phyloP scores from a whole-genome alignment of 371 early-diverging fungal genomes.

The Lichtheimia corymbifera region DNA sequence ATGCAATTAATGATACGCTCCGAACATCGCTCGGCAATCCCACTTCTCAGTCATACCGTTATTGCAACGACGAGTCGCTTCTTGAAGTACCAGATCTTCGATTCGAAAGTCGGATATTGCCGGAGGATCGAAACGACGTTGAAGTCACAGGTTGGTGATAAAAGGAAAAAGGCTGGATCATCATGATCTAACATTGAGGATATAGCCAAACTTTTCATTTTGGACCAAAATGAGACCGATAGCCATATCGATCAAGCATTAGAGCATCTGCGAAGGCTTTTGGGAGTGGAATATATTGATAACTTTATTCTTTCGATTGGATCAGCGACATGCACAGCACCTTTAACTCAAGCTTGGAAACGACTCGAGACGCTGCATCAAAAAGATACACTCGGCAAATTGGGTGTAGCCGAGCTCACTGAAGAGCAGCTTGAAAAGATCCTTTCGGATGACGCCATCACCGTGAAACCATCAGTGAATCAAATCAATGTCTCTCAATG shows the following conservation, averaged over 20 bases:
- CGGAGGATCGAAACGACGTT: constrained; percentile 49
- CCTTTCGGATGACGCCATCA: constrained; percentile 18
- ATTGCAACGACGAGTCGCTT: constrained; percentile 22
- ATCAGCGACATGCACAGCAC: neutral
- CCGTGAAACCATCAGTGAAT: constrained; percentile 33
- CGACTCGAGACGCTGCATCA: constrained; percentile 20
- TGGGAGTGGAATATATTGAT: constrained; percentile 46
- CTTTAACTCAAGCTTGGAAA: constrained; percentile 24
- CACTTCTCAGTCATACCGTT: constrained; percentile 25
- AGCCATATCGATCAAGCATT: constrained; percentile 33
- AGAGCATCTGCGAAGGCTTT: constrained; percentile 34
- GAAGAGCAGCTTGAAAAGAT: constrained; percentile 21
- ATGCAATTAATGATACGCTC: constrained; percentile 55
- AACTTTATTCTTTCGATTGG: constrained; percentile 49
- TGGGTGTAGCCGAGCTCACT: constrained; percentile 25
- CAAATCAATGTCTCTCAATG: constrained; percentile 37
- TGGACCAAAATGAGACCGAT: constrained; percentile 23
- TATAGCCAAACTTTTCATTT: constrained; percentile 53
- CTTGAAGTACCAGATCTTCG: constrained; percentile 50
- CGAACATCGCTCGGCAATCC: constrained; percentile 29
- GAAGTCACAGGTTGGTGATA: constrained; percentile 53
- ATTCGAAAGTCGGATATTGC: constrained; percentile 33
- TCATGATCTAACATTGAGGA: too few species aligned
- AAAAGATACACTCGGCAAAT: constrained; percentile 4
- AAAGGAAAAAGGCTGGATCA: neutral